Conservation (phyloP, 441 rosid genomes). For the Daphne laureola region DNA sequence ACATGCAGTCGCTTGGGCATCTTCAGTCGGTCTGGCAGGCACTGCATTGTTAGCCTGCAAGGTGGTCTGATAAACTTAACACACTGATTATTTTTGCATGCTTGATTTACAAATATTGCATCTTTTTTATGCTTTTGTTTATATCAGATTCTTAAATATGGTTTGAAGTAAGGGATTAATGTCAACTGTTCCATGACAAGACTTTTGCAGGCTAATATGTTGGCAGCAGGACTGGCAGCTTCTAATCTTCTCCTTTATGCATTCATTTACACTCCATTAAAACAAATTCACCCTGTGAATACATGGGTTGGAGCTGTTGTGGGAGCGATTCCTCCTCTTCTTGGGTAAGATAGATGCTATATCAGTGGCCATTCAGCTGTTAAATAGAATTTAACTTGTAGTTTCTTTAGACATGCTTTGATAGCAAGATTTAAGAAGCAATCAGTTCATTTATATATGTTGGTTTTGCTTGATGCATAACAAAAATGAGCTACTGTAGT, state of each 20-base stretch:
- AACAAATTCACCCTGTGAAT: slow-evolving; percentile 94
- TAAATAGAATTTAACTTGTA: too few species aligned
- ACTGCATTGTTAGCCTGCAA: slow-evolving; percentile 66
- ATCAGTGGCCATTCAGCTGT: too few species aligned
- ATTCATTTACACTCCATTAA: slow-evolving; percentile 91
- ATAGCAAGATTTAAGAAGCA: too few species aligned
- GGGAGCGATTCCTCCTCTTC: slow-evolving; percentile 86
- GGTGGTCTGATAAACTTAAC: slow-evolving; percentile 37
- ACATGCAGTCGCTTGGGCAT: slow-evolving; percentile 80
- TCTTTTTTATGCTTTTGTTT: background rate
- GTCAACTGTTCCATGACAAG: slow-evolving; percentile 42
- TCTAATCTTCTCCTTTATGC: slow-evolving; percentile 90
- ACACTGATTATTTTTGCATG: slow-evolving; percentile 9
- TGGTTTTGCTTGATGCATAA: too few species aligned
- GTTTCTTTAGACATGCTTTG: too few species aligned
- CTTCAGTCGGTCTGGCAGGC: slow-evolving; percentile 70
- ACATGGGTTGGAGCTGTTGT: slow-evolving; percentile 99
- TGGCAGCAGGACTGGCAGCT: slow-evolving; percentile 88
- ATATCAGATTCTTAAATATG: background rate
- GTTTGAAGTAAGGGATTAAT: slow-evolving; percentile 26
- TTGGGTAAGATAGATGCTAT: slow-evolving; percentile 42
- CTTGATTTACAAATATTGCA: background rate
- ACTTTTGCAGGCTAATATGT: slow-evolving; percentile 86
- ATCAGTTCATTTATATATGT: too few species aligned
- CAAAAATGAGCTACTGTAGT: background rate